A percentile compares a stretch with the other conserved stretches of the same genome.
Evolutionary conservation across 169 alveolate species (phyloP).

Genomic region (Neospora caninum): DNA sequence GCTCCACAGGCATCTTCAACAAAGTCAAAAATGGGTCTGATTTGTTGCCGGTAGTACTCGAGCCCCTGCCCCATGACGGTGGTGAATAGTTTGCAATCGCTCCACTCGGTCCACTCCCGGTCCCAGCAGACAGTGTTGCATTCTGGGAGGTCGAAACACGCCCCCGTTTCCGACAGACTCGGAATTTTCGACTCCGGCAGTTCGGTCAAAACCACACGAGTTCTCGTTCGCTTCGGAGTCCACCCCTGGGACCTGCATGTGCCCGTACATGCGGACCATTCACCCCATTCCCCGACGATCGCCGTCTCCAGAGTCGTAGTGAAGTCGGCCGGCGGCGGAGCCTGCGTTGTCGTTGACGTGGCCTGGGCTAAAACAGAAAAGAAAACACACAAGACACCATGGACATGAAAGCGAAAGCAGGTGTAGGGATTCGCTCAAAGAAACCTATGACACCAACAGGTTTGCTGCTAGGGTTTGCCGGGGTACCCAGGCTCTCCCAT

Average conservation of each 20-base stretch:
- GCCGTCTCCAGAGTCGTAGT: background rate
- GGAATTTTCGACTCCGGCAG: background rate
- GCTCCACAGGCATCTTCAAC: background rate
- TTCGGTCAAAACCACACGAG: background rate
- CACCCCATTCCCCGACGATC: constrained; percentile 17
- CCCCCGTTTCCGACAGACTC: background rate
- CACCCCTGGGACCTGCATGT: background rate
- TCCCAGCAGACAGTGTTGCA: constrained; percentile 6
- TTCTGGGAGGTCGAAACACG: background rate
- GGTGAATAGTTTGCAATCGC: background rate
- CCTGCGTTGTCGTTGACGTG: background rate
- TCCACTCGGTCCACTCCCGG: constrained; percentile 24
- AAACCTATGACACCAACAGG: too few species aligned
- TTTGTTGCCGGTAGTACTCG: background rate
- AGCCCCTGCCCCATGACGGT: background rate
- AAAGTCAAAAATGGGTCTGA: background rate
- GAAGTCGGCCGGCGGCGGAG: background rate
- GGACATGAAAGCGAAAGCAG: too few species aligned
- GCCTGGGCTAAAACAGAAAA: background rate
- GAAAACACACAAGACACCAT: too few species aligned
- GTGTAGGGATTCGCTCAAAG: too few species aligned
- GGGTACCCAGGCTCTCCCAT: too few species aligned
- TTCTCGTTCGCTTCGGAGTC: background rate
- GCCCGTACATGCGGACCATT: constrained; percentile 13
- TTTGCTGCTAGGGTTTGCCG: too few species aligned